Conservation (phyloP, 768 basidiomycete species). For the Russula sp. region DNA sequence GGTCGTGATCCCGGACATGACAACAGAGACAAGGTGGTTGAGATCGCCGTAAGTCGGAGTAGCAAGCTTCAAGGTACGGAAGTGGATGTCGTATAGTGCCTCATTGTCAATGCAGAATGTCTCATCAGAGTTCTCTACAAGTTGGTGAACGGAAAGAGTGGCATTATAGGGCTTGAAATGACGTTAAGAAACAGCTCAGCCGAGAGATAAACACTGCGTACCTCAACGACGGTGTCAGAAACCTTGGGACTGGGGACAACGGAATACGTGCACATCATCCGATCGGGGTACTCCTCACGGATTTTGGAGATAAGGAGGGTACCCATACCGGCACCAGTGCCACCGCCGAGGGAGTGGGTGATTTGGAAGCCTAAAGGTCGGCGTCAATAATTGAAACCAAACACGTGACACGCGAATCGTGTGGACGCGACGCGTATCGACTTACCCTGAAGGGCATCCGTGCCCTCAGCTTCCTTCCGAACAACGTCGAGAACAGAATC, state of each 20-base stretch:
- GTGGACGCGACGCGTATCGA: slow-evolving; percentile 19
- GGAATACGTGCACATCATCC: slow-evolving; percentile 99
- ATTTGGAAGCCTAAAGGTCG: slow-evolving; percentile 81
- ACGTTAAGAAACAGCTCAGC: not conserved
- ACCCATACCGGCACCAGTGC: slow-evolving; percentile 99
- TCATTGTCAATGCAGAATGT: slow-evolving; percentile 99
- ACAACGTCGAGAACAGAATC: slow-evolving; percentile 98
- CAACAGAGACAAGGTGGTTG: slow-evolving; percentile 94
- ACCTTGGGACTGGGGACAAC: slow-evolving; percentile 97
- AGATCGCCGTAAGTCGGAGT: slow-evolving; percentile 96
- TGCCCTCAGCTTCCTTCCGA: slow-evolving; percentile 96
- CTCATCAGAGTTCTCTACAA: slow-evolving; percentile 99
- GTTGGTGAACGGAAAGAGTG: slow-evolving; percentile 95
- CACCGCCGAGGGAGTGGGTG: slow-evolving; percentile 97
- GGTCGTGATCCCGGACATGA: slow-evolving; percentile 98
- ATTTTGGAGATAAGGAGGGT: slow-evolving; percentile 99
- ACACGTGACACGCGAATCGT: slow-evolving; percentile 18
- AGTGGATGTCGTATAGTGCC: slow-evolving; percentile 98
- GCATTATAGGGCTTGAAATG: slow-evolving; percentile 85
- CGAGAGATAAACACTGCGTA: slow-evolving; percentile 24
- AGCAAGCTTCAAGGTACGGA: slow-evolving; percentile 93
- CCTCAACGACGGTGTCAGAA: slow-evolving; percentile 97
- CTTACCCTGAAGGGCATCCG: slow-evolving; percentile 91
- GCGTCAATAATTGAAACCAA: not conserved
- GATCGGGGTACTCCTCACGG: slow-evolving; percentile 96